Base-by-base conservation (phyloP, 2,329 filamentous ascomycete genomes). In the Aspergillus eucalypticola region DNA sequence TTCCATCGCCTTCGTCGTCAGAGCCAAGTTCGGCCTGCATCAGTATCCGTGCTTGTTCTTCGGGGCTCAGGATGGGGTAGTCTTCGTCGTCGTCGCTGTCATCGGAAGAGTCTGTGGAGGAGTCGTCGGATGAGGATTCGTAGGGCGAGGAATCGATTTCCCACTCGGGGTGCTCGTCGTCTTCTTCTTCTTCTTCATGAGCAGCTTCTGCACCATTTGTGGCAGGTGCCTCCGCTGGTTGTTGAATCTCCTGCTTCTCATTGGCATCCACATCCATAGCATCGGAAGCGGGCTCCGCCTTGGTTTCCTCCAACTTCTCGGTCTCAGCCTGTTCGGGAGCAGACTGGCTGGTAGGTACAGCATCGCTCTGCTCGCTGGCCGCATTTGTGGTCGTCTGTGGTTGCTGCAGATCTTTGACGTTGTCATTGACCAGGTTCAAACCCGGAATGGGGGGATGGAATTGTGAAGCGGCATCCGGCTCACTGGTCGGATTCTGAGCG, bases 1-100 rank as follows among this genome's bases (percentile, higher is more conserved):
- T 83, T 23, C 80, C 80, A 15, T 86, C 84, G 11, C 84, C 86
- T 66, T 92, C 92, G 56, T 93, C 90, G 58, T 95, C 92, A 1
- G 90, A 92, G 2, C 87, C 90, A 32, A 83, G 88, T 64, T 94
- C 92, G 46, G 86, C 90, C 63, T 89, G 85, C 91, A 98, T 96
- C 21, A 98, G 81, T 52, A 96, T 87, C 35, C 89, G 88, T 0
- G 91, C 92, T 59, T 91, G 89, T 73, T 96, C 92, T 69, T 93
- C 91, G 2, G 92, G 86, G 56, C 88, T 88, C 1, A 97, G 81
- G 44, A 93, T 82, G 56, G 90, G 85, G 68, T 92, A 92, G 29
- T 85, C 85, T 61, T 82, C 82, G 38, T 82, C 82, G 29, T 78
- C 80, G 38, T 69, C 67, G 46, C 71, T 73, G 56, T 87, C 87